Conservation (phyloP, 169 alveolate genomes). For the Plasmodium knowlesi region DNA sequence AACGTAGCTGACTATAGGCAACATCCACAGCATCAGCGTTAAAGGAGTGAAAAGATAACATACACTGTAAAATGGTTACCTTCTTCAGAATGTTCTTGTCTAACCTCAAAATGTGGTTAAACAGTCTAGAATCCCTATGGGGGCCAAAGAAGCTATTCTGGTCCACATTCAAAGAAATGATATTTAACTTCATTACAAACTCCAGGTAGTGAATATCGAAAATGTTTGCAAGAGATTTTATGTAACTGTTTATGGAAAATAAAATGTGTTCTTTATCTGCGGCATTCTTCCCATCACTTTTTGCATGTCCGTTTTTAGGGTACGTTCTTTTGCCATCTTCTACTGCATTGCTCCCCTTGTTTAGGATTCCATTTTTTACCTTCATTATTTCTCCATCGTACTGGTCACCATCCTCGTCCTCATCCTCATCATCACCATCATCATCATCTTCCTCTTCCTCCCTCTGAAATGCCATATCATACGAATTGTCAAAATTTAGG, state of each 20-base stretch:
- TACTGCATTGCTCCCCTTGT: background rate
- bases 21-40: background rate
- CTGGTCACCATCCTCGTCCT: background rate
- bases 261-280: conserved; percentile 39
- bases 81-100: conserved; percentile 60
- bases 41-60: conserved; percentile 44
- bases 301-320: background rate
- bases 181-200: conserved; percentile 64
- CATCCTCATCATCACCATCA: conserved; percentile 10
- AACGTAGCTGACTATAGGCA: background rate
- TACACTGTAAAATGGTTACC: conserved; percentile 40
- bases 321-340: background rate
- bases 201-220: conserved; percentile 67
- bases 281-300: background rate
- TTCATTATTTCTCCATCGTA: conserved; percentile 27
- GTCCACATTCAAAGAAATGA: conserved; percentile 64
- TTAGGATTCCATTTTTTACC: conserved; percentile 25
- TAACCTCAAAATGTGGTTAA: conserved; percentile 60
- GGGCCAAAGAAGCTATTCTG: conserved; percentile 71
- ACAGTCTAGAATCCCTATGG: conserved; percentile 28
- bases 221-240: conserved; percentile 39
- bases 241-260: conserved; percentile 57
- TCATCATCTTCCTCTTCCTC: background rate
- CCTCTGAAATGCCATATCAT: conserved; percentile 20
- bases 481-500: conserved; percentile 58